These are phyloP conservation scores for Astragalus membranaceus DNA, from an alignment of 306 rosid species.

Conservation along the genomic window DNA sequence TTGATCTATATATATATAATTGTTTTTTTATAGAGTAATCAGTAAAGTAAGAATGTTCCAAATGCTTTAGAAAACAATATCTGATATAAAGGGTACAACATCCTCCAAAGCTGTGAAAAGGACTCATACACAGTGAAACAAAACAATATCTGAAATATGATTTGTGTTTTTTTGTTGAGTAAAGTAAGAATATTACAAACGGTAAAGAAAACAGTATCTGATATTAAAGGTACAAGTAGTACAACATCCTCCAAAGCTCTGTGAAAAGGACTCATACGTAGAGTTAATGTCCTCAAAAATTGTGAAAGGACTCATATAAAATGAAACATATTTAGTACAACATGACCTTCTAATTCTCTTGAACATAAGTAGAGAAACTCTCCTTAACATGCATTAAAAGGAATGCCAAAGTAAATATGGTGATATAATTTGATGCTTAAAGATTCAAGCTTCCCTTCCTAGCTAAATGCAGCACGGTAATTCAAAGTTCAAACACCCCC, in stretches of 20 bases:
- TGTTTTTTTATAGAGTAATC: constrained; percentile 1
- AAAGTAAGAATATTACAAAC: not conserved
- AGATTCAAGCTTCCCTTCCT: constrained; percentile 16
- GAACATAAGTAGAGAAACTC: not conserved
- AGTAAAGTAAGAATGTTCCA: not conserved
- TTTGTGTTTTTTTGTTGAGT: constrained; percentile 6
- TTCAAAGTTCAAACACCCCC: not conserved
- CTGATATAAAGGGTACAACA: not conserved
- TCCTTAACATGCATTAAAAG: constrained; percentile 8
- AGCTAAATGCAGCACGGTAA: not conserved
- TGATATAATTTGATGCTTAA: not conserved
- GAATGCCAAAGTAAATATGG: not conserved
- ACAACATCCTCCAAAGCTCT: not conserved
- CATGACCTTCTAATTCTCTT: not conserved
- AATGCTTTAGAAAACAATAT: not conserved
- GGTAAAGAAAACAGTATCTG: not conserved
- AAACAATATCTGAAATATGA: not conserved
- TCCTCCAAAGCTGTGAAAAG: constrained; percentile 1
- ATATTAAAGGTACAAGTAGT: not conserved
- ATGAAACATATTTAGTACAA: not conserved
- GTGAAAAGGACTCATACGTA: constrained; percentile 1
- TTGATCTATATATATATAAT: not conserved
- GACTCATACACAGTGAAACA: not conserved
- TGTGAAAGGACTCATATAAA: not conserved
- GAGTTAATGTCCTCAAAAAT: not conserved